Evolutionary conservation across 2,329 filamentous ascomycete species (phyloP).

Genomic region (Aspergillus piperis): DNA sequence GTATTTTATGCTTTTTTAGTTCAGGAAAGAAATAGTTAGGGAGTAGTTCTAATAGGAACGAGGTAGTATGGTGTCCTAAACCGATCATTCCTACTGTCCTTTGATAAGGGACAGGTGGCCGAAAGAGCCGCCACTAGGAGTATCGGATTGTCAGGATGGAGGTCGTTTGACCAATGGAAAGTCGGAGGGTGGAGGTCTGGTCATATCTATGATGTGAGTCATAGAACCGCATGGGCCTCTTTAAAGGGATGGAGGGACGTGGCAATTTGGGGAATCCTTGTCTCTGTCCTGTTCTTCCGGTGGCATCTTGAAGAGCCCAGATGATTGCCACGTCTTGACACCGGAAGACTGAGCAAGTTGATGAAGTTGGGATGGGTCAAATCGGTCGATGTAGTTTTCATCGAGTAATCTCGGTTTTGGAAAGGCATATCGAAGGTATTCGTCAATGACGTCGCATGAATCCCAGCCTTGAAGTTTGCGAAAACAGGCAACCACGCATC

Average conservation of each 20-base stretch:
- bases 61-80: neutral
- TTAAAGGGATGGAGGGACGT: conserved; percentile 9
- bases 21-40: neutral
- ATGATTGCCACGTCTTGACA: conserved; percentile 19
- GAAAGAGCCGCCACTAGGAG: neutral
- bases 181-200: neutral
- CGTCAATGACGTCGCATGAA: conserved; percentile 62
- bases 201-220: neutral
- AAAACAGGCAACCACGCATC: conserved; percentile 80
- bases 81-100: neutral
- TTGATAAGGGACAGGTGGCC: neutral
- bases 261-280: conserved; percentile 9
- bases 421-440: conserved; percentile 67
- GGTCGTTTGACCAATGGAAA: neutral
- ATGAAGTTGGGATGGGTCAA: conserved; percentile 25
- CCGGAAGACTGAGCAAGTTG: conserved; percentile 20
- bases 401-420: conserved; percentile 50
- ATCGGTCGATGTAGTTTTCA: conserved; percentile 30
- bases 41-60: too few species aligned
- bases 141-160: neutral
- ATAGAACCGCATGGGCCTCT: neutral
- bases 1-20: neutral
- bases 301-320: conserved; percentile 7
- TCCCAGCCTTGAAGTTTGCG: conserved; percentile 73
- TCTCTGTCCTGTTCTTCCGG: conserved; percentile 6